Evolutionary conservation across 2,329 filamentous ascomycete species (phyloP), one percentile per base, ranked within the genome.

Genomic region (Biscogniauxia marginata): DNA sequence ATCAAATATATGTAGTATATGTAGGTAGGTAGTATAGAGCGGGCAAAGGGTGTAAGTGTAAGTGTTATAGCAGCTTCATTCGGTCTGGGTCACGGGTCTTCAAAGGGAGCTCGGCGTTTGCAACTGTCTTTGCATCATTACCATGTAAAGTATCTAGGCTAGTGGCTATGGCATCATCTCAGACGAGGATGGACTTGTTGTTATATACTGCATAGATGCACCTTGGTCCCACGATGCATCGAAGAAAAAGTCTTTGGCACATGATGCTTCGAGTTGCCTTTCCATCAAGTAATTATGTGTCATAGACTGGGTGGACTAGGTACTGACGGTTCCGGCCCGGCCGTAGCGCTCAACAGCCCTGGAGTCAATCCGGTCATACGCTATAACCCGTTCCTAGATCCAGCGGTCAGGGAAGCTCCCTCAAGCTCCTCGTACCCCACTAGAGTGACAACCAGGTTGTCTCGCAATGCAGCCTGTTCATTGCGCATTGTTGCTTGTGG

Each of bases 271-370:
- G 30, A 61, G 63, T 50, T 53, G 54, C n/a, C 57, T 70, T 71
- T 69, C 59, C 59, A 71, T 72, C 64, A 67, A 64, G 68, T 71
- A 72, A 71, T 71, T 71, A 72, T 72, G 69, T 71, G 69, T 71
- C 69, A 71, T 71, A 58, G 58, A 63, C 63, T 65, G 34, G 49
- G 30, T 52, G 49, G 52, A 60, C 56, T 61, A 55, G 60, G 24
- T 24, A 30, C 24, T 30, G 53, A 54, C 43, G 52, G 51, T 53
- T 52, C 51, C 50, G 23, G 56, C 50, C 18, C 21, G 39, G 24
- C 25, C 52, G 43, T 47, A 21, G 24, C 39, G 22, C 23, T 49
- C 20, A 39, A 39, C 43, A 44, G 21, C 22, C 34, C 48, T 56
- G 44, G 39, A 54, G 55, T 56, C 30, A 22, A 53, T 25, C 52